Percentiles rank a stretch among this genome's conserved stretches.
phyloP scores from a whole-genome alignment of 177 flowering plant genomes.

The Vitis hybrid region DNA sequence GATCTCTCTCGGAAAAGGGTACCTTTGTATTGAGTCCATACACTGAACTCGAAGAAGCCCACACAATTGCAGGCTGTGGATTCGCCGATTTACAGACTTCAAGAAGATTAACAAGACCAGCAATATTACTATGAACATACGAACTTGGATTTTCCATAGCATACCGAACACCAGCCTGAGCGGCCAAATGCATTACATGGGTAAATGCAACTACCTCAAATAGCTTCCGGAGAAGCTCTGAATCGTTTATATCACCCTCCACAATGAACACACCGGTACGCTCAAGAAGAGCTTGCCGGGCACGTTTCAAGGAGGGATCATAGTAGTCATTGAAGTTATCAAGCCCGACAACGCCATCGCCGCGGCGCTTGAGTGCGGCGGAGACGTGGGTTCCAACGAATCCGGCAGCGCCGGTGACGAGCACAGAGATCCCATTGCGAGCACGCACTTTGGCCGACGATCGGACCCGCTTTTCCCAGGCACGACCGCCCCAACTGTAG shows the following conservation, averaged over 20 bases:
- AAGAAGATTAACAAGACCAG: constrained; percentile 60
- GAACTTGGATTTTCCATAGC: constrained; percentile 74
- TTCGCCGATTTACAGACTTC: constrained; percentile 64
- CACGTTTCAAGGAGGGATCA: constrained; percentile 51
- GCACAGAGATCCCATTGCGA: constrained; percentile 43
- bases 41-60: constrained; percentile 78
- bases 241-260: constrained; percentile 67
- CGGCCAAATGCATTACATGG: constrained; percentile 79
- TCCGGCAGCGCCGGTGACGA: constrained; percentile 75
- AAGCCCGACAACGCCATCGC: constrained; percentile 71
- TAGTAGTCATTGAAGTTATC: constrained; percentile 66
- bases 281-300: constrained; percentile 56
- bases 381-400: constrained; percentile 71
- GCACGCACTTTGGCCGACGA: constrained; percentile 51
- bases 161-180: constrained; percentile 81
- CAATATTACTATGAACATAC: constrained; percentile 70
- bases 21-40: constrained; percentile 69
- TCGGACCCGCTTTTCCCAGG: constrained; percentile 54
- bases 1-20: constrained; percentile 64
- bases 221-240: constrained; percentile 45
- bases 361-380: constrained; percentile 51
- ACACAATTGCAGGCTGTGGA: constrained; percentile 70
- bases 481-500: constrained; percentile 40
- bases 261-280: constrained; percentile 54
- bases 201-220: constrained; percentile 61